Conservation (phyloP, 2,329 filamentous ascomycete species). For the Fusarium graminum region DNA sequence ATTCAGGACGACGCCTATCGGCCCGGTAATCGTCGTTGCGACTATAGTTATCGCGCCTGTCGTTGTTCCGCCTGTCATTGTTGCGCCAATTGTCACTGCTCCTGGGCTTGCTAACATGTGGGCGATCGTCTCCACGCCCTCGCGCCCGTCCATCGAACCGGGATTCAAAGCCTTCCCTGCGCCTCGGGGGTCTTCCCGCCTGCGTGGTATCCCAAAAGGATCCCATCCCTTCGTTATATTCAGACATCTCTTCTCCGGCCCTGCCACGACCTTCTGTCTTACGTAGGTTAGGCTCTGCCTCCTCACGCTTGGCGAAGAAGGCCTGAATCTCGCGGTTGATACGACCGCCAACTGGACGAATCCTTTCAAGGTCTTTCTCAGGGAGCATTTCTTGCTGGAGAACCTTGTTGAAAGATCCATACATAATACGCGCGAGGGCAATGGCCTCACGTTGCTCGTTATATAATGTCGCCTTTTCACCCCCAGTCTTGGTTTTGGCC, state of each 20-base stretch:
- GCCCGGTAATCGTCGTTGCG: neutral
- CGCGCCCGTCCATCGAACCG: neutral
- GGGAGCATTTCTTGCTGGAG: conserved; percentile 57
- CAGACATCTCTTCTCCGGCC: conserved; percentile 42
- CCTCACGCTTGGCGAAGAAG: conserved; percentile 54
- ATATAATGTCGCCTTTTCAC: conserved; percentile 49
- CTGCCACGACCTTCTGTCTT: conserved; percentile 34
- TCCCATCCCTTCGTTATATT: conserved; percentile 37
- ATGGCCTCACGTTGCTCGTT: conserved; percentile 59
- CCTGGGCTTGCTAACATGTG: neutral
- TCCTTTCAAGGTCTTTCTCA: conserved; percentile 50
- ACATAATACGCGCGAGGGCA: conserved; percentile 61
- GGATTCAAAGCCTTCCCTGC: neutral
- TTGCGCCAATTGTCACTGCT: neutral
- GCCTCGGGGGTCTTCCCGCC: conserved; percentile 17
- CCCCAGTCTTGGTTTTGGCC: conserved; percentile 41
- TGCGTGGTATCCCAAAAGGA: conserved; percentile 54
- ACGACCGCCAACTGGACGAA: conserved; percentile 53
- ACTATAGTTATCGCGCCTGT: neutral
- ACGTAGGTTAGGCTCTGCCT: conserved; percentile 52
- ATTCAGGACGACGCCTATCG: neutral
- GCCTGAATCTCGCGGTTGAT: conserved; percentile 56
- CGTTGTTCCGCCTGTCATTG: neutral
- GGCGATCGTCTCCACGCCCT: neutral
- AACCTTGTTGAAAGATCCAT: conserved; percentile 60